phyloP scores from a whole-genome alignment of 306 rosid species.

The Castanopsis chinensis region DNA sequence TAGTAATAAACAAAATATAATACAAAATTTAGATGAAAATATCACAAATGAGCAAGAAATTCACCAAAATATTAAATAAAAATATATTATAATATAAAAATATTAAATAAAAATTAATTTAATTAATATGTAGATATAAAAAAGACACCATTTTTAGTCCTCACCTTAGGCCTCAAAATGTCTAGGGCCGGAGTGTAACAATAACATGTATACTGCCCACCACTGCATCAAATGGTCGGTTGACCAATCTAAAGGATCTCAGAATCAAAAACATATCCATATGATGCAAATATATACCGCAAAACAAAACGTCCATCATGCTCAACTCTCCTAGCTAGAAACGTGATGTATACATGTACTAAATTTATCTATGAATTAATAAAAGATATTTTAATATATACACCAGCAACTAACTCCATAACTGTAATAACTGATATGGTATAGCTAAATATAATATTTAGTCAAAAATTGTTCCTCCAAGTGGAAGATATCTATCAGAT shows the following conservation, averaged over 20 bases:
- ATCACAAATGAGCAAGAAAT: no score
- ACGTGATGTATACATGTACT: background rate
- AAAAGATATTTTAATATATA: constrained; percentile 12
- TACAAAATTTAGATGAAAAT: no score
- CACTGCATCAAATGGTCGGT: background rate
- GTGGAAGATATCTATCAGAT: constrained; percentile 37
- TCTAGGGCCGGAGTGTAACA: no score
- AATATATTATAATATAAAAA: no score
- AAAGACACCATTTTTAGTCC: no score
- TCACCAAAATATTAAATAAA: no score
- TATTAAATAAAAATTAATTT: no score
- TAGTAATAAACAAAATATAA: no score
- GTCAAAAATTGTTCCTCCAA: constrained; percentile 33
- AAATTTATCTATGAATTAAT: background rate
- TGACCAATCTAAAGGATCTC: constrained; percentile 28
- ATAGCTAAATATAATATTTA: constrained; percentile 25
- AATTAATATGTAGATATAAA: no score
- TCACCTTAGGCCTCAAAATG: no score
- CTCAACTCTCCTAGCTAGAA: background rate
- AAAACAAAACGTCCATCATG: constrained; percentile 18
- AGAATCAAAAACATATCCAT: constrained; percentile 11
- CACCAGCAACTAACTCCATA: constrained; percentile 60
- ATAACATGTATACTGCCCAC: background rate
- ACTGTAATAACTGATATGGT: constrained; percentile 70
- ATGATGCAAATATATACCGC: constrained; percentile 22